A percentile compares a stretch with the other conserved stretches of the same genome.
Evolutionary conservation across 306 rosid genomes (phyloP).

Genomic region (Corylus americana): DNA sequence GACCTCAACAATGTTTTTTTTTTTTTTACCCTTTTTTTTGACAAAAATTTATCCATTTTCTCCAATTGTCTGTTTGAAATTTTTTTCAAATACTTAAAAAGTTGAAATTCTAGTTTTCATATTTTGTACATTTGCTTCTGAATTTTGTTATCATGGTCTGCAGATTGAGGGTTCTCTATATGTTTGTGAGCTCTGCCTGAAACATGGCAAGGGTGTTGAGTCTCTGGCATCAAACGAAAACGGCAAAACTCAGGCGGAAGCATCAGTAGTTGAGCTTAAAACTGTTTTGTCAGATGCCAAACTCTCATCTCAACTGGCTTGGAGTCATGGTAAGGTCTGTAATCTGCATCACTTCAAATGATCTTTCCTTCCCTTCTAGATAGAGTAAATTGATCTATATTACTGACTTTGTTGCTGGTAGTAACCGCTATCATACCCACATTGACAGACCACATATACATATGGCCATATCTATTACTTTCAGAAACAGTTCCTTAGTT

Average conservation of each 20-base stretch:
- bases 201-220: conserved; percentile 58
- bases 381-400: neutral
- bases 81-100: neutral
- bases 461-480: neutral
- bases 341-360: conserved; percentile 28
- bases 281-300: conserved; percentile 34
- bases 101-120: neutral
- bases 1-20: too few relatives aligned
- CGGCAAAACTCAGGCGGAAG: conserved; percentile 34
- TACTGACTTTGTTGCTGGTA: neutral
- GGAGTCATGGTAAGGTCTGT: conserved; percentile 79
- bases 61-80: neutral
- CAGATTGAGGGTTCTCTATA: conserved; percentile 50
- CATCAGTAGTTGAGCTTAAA: conserved; percentile 34
- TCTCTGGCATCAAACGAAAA: conserved; percentile 36
- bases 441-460: neutral
- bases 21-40: too few relatives aligned
- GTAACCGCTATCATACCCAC: too few relatives aligned
- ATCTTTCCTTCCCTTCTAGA: conserved; percentile 10
- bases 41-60: neutral
- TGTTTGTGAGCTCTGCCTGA: conserved; percentile 82
- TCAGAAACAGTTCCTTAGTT: neutral
- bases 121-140: conserved; percentile 13
- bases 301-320: conserved; percentile 38
- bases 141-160: conserved; percentile 28